Percentiles rank a stretch among this genome's conserved stretches.
Conservation (phyloP, 1,284 basidiomycete genomes). For the Phlebopus sp. region DNA sequence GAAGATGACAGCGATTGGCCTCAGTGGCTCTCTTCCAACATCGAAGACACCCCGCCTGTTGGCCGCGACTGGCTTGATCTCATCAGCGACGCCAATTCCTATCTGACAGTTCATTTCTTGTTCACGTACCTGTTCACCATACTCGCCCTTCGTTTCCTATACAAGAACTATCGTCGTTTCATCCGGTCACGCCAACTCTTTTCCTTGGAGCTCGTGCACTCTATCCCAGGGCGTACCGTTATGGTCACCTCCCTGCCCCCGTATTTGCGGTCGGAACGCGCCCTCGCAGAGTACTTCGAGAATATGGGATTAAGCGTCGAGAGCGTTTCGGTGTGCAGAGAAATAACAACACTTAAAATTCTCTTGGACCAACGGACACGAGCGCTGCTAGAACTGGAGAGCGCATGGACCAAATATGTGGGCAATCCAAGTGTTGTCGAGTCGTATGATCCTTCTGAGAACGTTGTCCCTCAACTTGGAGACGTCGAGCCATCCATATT, state of each 20-base stretch:
- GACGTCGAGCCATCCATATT: conserved; percentile 49
- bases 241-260: conserved; percentile 82
- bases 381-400: conserved; percentile 77
- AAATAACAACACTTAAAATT: conserved; percentile 71
- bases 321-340: conserved; percentile 86
- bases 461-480: conserved; percentile 37
- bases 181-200: conserved; percentile 92
- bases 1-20: conserved; percentile 52
- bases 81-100: conserved; percentile 82
- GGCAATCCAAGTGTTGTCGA: conserved; percentile 87
- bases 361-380: conserved; percentile 77
- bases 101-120: conserved; percentile 82
- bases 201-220: conserved; percentile 90
- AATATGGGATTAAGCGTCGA: conserved; percentile 78
- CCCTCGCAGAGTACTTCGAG: conserved; percentile 93
- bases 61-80: conserved; percentile 76
- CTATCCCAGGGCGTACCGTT: conserved; percentile 90
- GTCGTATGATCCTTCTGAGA: conserved; percentile 67
- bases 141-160: conserved; percentile 81
- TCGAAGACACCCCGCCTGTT: conserved; percentile 32
- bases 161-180: conserved; percentile 88
- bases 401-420: conserved; percentile 85
- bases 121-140: conserved; percentile 94
- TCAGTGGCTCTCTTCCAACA: conserved; percentile 27
- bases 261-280: conserved; percentile 80